phyloP scores from a whole-genome alignment of 176 grass and related monocot genomes.

The Calamus simplicifolius region DNA sequence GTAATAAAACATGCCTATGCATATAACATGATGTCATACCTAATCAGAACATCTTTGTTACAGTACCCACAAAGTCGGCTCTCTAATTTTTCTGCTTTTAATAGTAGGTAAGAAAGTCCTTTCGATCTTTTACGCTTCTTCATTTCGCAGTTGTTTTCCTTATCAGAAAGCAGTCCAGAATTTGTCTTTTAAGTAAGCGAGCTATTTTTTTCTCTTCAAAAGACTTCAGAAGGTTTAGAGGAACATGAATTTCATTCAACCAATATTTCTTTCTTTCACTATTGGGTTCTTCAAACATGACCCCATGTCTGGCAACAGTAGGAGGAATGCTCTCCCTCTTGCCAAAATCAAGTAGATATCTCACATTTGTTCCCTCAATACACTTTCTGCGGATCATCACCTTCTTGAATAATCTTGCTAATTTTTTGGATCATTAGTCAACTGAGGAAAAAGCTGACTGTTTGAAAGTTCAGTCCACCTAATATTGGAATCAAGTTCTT shows the following conservation, averaged over 20 bases:
- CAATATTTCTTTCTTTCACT: conserved; percentile 87
- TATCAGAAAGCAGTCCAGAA: conserved; percentile 29
- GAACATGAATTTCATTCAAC: conserved; percentile 74
- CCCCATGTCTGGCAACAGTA: conserved; percentile 74
- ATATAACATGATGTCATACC: conserved; percentile 28
- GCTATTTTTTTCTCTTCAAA: conserved; percentile 69
- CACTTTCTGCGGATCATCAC: conserved; percentile 82
- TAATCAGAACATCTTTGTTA: conserved; percentile 49
- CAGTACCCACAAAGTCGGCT: conserved; percentile 63
- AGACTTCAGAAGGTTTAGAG: conserved; percentile 73
- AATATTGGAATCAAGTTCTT: conserved; percentile 89
- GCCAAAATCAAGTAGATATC: conserved; percentile 95
- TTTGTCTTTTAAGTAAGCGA: conserved; percentile 77
- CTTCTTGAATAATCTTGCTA: conserved; percentile 82
- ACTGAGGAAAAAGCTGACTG: conserved; percentile 42
- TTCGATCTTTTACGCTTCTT: conserved; percentile 31
- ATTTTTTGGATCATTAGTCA: conserved; percentile 76
- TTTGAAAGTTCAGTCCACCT: conserved; percentile 74
- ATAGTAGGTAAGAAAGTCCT: conserved; percentile 55
- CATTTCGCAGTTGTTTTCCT: conserved; percentile 12
- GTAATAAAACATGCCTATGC: no score
- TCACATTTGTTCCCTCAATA: conserved; percentile 46
- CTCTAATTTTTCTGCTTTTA: conserved; percentile 53
- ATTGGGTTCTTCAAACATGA: conserved; percentile 64
- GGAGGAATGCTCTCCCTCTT: conserved; percentile 81